A percentile compares a stretch with the other conserved stretches of the same genome.
Evolutionary conservation across 2,329 filamentous ascomycete genomes (phyloP).

Genomic region (Ophiostoma ulmi): DNA sequence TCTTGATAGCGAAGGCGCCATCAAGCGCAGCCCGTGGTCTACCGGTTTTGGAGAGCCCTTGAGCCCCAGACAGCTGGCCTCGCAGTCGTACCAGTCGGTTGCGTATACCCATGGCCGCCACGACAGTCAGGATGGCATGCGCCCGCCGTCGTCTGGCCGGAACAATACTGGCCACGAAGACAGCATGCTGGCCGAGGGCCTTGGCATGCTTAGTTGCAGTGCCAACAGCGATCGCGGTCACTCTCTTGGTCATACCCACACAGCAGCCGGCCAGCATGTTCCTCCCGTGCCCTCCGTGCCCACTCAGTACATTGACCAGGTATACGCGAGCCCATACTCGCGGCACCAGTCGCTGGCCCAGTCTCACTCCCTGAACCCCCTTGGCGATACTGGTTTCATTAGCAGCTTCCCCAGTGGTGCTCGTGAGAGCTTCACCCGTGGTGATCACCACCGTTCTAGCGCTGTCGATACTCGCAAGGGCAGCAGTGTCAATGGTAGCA

Average conservation of each 20-base stretch:
- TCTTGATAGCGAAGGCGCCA: constrained; percentile 39
- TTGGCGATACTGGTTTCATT: constrained; percentile 58
- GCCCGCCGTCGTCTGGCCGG: constrained; percentile 75
- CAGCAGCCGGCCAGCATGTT: constrained; percentile 61
- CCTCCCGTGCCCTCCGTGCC: constrained; percentile 86
- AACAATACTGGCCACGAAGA: constrained; percentile 51
- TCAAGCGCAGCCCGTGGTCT: constrained; percentile 37
- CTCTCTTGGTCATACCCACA: constrained; percentile 50
- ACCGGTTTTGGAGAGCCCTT: neutral
- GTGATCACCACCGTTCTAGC: constrained; percentile 38
- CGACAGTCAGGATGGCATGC: constrained; percentile 62
- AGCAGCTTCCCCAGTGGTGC: constrained; percentile 57
- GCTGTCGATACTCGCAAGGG: constrained; percentile 56
- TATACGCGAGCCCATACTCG: constrained; percentile 34
- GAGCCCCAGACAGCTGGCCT: neutral
- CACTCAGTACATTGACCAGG: constrained; percentile 61
- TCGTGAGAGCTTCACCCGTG: constrained; percentile 61
- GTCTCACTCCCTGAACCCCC: constrained; percentile 32
- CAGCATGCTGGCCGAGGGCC: constrained; percentile 80
- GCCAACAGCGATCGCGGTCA: constrained; percentile 67
- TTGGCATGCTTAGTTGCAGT: constrained; percentile 85
- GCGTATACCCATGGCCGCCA: neutral
- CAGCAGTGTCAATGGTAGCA: constrained; percentile 60
- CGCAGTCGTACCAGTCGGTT: neutral
- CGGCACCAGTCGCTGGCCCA: neutral